Conservation (phyloP, 164 flowering plant species). For the Piper longum region DNA sequence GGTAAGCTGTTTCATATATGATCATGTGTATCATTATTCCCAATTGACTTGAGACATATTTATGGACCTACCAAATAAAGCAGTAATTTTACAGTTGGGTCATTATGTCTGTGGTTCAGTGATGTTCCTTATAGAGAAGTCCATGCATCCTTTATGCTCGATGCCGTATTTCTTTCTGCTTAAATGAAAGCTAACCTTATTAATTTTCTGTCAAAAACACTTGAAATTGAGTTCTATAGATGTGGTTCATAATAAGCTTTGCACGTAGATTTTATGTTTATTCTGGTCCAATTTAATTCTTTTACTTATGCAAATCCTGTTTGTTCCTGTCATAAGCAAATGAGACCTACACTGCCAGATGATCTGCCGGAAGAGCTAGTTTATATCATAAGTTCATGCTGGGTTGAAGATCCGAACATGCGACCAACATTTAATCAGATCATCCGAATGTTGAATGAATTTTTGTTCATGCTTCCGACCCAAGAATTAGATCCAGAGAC, state of each 20-base stretch:
- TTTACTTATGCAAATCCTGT: neutral
- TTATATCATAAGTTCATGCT: slow-evolving; percentile 66
- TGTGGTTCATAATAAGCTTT: neutral
- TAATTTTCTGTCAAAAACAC: too few species aligned
- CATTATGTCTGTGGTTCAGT: too few species aligned
- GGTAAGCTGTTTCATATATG: too few species aligned
- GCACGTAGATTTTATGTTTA: neutral
- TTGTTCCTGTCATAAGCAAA: slow-evolving; percentile 44
- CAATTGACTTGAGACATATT: too few species aligned
- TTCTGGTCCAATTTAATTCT: neutral
- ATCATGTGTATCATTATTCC: too few species aligned
- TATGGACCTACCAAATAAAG: too few species aligned
- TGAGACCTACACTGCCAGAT: slow-evolving; percentile 60
- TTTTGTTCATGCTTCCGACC: slow-evolving; percentile 35
- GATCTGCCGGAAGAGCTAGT: slow-evolving; percentile 65
- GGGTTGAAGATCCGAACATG: slow-evolving; percentile 86
- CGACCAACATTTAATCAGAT: slow-evolving; percentile 84
- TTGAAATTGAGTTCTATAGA: too few species aligned
- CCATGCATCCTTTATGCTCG: too few species aligned
- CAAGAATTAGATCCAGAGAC: slow-evolving; percentile 26
- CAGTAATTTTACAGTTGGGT: too few species aligned
- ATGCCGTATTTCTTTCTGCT: too few species aligned
- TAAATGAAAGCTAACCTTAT: too few species aligned
- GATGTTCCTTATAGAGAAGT: too few species aligned
- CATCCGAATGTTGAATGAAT: slow-evolving; percentile 67